These are phyloP conservation scores for Fragilariopsis cylindrus DNA, from an alignment of 108 stramenopile species.

Conservation along the genomic window DNA sequence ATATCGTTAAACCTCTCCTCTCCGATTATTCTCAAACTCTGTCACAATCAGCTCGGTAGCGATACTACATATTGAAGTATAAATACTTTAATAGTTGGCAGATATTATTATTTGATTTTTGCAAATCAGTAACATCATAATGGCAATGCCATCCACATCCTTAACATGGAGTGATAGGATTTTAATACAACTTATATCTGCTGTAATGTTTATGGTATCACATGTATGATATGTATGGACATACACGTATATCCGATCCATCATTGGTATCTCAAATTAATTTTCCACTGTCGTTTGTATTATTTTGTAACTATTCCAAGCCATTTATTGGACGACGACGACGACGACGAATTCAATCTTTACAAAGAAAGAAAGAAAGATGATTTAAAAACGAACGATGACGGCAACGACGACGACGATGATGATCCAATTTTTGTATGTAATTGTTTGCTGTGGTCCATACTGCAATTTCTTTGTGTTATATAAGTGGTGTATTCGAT, in stretches of 20 bases:
- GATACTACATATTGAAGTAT: too few species aligned
- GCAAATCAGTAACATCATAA: not conserved
- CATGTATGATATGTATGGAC: not conserved
- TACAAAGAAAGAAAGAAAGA: not conserved
- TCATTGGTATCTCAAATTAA: slow-evolving; percentile 15
- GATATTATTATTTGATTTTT: too few species aligned
- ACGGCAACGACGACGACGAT: not conserved
- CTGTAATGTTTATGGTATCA: not conserved
- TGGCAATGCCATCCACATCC: slow-evolving; percentile 7
- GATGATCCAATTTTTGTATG: not conserved
- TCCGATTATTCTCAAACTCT: too few species aligned
- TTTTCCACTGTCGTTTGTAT: slow-evolving; percentile 6
- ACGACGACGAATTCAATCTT: not conserved
- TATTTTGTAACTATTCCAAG: slow-evolving; percentile 10
- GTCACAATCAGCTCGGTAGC: too few species aligned
- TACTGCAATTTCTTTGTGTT: not conserved
- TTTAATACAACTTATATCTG: not conserved
- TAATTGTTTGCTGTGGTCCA: not conserved
- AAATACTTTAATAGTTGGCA: too few species aligned
- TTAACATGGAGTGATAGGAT: not conserved
- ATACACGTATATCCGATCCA: not conserved
- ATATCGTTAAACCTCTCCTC: too few species aligned
- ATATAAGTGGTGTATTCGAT: not conserved
- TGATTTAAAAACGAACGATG: not conserved
- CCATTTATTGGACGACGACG: not conserved